A percentile compares a stretch with the other conserved stretches of the same genome.
Evolutionary conservation across 2,329 filamentous ascomycete genomes (phyloP).

Genomic region (Calonectria naviculata): DNA sequence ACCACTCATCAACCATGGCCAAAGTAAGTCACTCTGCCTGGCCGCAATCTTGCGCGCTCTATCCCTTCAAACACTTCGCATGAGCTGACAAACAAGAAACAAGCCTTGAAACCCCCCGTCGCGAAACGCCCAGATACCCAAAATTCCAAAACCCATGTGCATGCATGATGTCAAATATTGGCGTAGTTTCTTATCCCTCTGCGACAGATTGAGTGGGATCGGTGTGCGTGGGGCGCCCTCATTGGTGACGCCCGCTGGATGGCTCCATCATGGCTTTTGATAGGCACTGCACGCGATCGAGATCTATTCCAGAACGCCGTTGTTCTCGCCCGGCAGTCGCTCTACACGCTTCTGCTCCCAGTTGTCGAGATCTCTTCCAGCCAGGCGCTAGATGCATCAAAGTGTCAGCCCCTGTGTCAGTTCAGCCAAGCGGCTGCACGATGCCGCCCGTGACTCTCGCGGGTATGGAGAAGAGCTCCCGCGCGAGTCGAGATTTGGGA

Average conservation of each 20-base stretch:
- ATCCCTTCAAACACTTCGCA: neutral
- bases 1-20: neutral
- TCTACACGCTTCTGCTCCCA: conserved; percentile 98
- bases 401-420: conserved; percentile 14
- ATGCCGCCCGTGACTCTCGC: neutral
- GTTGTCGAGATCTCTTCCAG: conserved; percentile 91
- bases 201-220: conserved; percentile 2
- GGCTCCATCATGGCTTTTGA: neutral
- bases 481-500: neutral
- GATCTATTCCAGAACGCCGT: conserved; percentile 72
- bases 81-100: neutral
- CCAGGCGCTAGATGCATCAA: conserved; percentile 41
- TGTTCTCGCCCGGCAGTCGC: conserved; percentile 87
- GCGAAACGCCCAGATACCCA: neutral
- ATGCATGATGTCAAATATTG: conserved; percentile 8
- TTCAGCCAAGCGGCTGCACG: neutral
- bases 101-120: neutral
- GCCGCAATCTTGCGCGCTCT: neutral
- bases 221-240: neutral
- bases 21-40: neutral
- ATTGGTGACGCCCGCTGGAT: neutral
- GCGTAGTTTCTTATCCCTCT: conserved; percentile 6
- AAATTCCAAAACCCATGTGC: neutral
- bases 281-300: conserved; percentile 7
- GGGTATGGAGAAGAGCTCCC: neutral